Evolutionary conservation across 345 rosid species (phyloP).

Genomic region (Lumnitzera littorea): DNA sequence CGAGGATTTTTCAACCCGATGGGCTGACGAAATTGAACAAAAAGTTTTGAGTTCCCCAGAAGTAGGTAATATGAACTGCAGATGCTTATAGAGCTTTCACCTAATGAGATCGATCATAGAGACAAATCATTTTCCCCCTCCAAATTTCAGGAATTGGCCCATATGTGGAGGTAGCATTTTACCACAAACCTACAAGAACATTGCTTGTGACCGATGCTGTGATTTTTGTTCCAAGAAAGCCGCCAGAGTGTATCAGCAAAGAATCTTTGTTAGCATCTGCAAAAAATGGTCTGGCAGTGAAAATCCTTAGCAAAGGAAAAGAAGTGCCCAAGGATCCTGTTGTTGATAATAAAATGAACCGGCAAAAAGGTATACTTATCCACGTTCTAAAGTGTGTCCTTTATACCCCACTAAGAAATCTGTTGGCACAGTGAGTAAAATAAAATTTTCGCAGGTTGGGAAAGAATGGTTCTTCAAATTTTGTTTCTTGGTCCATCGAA

Average conservation of each 20-base stretch:
- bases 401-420: too few relatives aligned
- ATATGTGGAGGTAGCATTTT: conserved; percentile 89
- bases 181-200: conserved; percentile 78
- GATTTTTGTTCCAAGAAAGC: conserved; percentile 68
- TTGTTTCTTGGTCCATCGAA: conserved; percentile 92
- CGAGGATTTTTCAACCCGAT: conserved; percentile 66
- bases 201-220: conserved; percentile 87
- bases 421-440: neutral
- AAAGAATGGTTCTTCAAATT: conserved; percentile 95
- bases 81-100: neutral
- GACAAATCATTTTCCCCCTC: neutral
- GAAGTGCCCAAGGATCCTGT: conserved; percentile 76
- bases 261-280: conserved; percentile 84
- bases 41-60: conserved; percentile 92
- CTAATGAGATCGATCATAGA: neutral
- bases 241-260: conserved; percentile 73
- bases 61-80: conserved; percentile 56
- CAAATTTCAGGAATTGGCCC: conserved; percentile 75
- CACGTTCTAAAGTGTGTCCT: too few relatives aligned
- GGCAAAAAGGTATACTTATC: conserved; percentile 56
- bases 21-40: conserved; percentile 90
- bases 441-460: conserved; percentile 69
- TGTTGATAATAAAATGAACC: conserved; percentile 56
- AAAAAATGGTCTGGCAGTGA: conserved; percentile 88
- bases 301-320: conserved; percentile 86